Base-by-base conservation (phyloP, 2,329 filamentous ascomycete species). In the Phaeosphaeriaceae sp. region DNA sequence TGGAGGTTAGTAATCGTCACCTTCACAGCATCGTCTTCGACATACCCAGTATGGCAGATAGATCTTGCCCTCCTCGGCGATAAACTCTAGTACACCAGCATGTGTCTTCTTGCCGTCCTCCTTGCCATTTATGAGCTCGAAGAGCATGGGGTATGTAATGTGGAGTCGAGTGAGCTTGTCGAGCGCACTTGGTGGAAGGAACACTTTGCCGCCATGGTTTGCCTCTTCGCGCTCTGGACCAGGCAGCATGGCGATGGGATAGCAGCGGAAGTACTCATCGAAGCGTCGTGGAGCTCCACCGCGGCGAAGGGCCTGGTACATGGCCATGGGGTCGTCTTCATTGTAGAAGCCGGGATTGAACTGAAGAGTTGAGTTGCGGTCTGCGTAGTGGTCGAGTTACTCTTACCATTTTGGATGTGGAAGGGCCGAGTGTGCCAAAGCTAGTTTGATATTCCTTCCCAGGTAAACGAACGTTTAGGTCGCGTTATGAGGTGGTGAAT, bases 221-320 rank as follows among this genome's bases (percentile, higher is more conserved):
- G 96, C 89, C 67, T 93, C 90, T 52, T 91, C 90, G 66, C 95
- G 87, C 71, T 97, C 93, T 40, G 92, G 88, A 2, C 94, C 93
- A 13, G 93, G 92, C 62, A 96, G 88, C 93, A 99, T 98, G 70
- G 90, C 89, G 71, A 97, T 86, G 45, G 95, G 95, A 74, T 98
- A 99, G 83, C 93, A 97, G 72, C 95, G 90, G 81, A 97, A 98
- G 82, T 97, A 98, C 79, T 99, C 95, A 79, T 99, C 94, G 82
- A 99, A 99, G 60, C 93, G 91, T 70, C 92, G 91, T 68, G 80
- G 83, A 71, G 76, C 76, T 27, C 80, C 78, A 51, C 78, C 81
- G 62, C 81, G 82, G 36, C 81, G 81, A 58, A 85, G 74, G 78
- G 86, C 83, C 58, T 82, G 81, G 60, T 86, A 83, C 72, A 86